These are phyloP conservation scores for Ailanthus altissimus DNA, from an alignment of 345 rosid species.

Conservation along the genomic window DNA sequence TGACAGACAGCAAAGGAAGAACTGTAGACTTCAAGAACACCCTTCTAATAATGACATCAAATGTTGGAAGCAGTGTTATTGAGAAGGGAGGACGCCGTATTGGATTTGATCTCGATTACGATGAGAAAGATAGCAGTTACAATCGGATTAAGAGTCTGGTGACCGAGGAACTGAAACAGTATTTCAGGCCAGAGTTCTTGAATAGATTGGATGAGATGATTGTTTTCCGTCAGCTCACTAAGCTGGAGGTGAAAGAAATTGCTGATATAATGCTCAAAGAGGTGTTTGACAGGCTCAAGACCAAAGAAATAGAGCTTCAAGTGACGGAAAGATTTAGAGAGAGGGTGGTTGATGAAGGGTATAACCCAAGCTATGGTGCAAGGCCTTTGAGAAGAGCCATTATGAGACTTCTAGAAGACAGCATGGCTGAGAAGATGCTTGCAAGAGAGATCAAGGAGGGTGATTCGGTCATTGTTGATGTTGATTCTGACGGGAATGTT, in stretches of 20 bases:
- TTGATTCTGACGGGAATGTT: slow-evolving; percentile 77
- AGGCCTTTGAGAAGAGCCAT: slow-evolving; percentile 96
- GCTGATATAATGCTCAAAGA: slow-evolving; percentile 96
- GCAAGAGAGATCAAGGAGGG: slow-evolving; percentile 91
- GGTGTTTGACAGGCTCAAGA: slow-evolving; percentile 72
- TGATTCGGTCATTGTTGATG: slow-evolving; percentile 88
- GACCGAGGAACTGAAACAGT: slow-evolving; percentile 86
- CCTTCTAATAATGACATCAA: slow-evolving; percentile 95
- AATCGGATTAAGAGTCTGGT: slow-evolving; percentile 90
- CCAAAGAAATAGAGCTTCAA: slow-evolving; percentile 84
- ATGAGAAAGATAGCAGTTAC: slow-evolving; percentile 94
- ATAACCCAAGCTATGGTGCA: slow-evolving; percentile 94
- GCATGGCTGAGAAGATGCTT: slow-evolving; percentile 99
- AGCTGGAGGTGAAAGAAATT: slow-evolving; percentile 88
- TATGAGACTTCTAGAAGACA: slow-evolving; percentile 91
- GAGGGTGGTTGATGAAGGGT: slow-evolving; percentile 94
- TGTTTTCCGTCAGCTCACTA: slow-evolving; percentile 88
- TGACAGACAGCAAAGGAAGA: slow-evolving; percentile 98
- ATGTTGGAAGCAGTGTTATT: slow-evolving; percentile 93
- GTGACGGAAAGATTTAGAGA: slow-evolving; percentile 92
- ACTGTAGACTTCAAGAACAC: slow-evolving; percentile 98
- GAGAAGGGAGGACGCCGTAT: slow-evolving; percentile 90
- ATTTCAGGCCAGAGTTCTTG: slow-evolving; percentile 93
- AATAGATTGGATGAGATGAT: slow-evolving; percentile 97
- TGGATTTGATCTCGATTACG: slow-evolving; percentile 89